phyloP scores from a whole-genome alignment of 208 protist genomes.

The Trypanosoma cruzi region DNA sequence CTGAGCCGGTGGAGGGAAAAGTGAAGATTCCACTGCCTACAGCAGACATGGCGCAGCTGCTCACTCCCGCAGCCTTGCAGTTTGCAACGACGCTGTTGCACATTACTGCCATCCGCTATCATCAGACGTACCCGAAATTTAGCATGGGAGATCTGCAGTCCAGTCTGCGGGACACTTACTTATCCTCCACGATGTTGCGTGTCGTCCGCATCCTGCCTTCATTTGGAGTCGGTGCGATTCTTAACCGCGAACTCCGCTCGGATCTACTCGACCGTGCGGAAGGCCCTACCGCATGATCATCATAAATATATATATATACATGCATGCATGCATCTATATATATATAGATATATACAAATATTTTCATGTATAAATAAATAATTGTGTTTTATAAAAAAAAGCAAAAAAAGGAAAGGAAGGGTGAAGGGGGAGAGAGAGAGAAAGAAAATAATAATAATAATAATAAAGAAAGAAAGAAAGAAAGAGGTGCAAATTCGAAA shows the following conservation, averaged over 20 bases:
- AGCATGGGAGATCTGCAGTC: constrained; percentile 49
- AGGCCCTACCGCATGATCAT: constrained; percentile 21
- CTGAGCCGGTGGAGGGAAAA: constrained; percentile 65
- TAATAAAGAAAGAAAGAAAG: too few species aligned
- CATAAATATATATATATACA: constrained; percentile 2
- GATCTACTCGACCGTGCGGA: constrained; percentile 70
- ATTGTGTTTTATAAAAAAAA: too few species aligned
- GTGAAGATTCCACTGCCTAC: constrained; percentile 54
- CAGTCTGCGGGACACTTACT: constrained; percentile 72
- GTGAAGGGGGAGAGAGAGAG: too few species aligned
- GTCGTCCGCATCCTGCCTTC: constrained; percentile 84
- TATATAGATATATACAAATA: too few species aligned
- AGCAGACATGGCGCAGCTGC: constrained; percentile 67
- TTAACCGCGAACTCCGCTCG: constrained; percentile 81
- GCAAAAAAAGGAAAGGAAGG: too few species aligned
- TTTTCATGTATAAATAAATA: too few species aligned
- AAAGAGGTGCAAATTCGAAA: too few species aligned
- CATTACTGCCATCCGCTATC: constrained; percentile 86
- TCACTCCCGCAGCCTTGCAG: constrained; percentile 77
- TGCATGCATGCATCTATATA: too few species aligned
- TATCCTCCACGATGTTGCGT: constrained; percentile 72
- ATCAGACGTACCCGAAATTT: constrained; percentile 87
- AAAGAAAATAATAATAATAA: too few species aligned
- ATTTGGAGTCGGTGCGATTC: constrained; percentile 85
- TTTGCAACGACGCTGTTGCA: constrained; percentile 84